phyloP scores from a whole-genome alignment of 345 rosid species.

The Pugionium dolabratum region DNA sequence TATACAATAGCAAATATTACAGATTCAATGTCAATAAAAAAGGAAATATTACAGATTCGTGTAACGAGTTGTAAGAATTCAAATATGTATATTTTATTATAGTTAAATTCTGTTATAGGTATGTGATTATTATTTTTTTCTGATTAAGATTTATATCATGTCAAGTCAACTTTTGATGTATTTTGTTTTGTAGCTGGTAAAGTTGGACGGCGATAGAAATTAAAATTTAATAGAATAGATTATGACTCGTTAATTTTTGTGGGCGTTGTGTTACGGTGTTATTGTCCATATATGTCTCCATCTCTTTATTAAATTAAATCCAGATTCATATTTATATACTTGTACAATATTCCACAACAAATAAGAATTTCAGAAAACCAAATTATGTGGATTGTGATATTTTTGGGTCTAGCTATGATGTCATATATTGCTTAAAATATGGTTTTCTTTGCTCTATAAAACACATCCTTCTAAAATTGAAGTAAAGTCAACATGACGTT shows the following conservation, averaged over 20 bases:
- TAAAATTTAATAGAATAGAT: constrained; percentile 10
- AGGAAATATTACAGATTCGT: neutral
- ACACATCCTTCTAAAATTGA: constrained; percentile 6
- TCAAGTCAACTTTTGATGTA: constrained; percentile 34
- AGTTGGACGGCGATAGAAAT: constrained; percentile 32
- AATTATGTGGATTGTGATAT: constrained; percentile 14
- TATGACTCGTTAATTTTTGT: constrained; percentile 35
- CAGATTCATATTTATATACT: neutral
- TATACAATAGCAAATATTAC: constrained; percentile 37
- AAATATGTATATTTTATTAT: constrained; percentile 12
- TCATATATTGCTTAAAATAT: too few relatives aligned
- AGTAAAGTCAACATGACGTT: constrained; percentile 24
- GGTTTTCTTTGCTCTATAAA: too few relatives aligned
- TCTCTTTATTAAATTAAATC: constrained; percentile 12
- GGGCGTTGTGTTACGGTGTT: constrained; percentile 33
- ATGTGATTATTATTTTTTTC: constrained; percentile 1
- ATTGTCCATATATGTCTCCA: constrained; percentile 27
- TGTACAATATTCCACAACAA: constrained; percentile 15
- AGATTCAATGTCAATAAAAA: neutral
- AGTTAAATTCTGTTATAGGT: constrained; percentile 12
- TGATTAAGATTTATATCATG: constrained; percentile 31
- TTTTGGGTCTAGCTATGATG: too few relatives aligned
- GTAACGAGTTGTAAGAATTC: constrained; percentile 24
- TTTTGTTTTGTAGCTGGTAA: constrained; percentile 14
- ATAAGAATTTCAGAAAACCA: constrained; percentile 3